Conservation (phyloP, 2,329 filamentous ascomycete species). For the Fusarium sterilihyphosum region DNA sequence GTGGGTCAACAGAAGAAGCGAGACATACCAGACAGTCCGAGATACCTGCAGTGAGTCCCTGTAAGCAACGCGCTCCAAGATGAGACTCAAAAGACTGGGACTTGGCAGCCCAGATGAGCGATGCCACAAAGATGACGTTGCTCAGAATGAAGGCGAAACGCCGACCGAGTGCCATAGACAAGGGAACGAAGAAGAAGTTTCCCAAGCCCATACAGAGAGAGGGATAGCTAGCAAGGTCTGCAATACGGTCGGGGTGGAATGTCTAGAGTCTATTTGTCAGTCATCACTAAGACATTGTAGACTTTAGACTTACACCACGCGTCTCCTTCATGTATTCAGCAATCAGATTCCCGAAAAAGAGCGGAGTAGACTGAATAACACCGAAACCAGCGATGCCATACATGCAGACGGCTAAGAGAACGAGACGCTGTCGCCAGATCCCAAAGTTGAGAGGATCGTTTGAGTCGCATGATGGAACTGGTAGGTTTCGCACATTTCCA, state of each 20-base stretch:
- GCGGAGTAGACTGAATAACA: background rate
- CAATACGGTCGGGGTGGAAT: background rate
- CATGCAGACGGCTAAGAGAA: background rate
- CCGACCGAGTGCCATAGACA: background rate
- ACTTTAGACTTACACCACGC: background rate
- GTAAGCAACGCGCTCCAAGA: background rate
- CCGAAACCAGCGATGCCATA: background rate
- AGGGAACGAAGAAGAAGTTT: background rate
- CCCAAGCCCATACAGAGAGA: background rate
- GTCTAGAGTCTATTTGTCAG: background rate
- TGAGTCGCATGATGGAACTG: background rate
- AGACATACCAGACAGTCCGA: background rate
- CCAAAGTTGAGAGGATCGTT: background rate
- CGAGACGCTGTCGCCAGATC: background rate
- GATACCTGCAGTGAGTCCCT: background rate
- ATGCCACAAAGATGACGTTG: background rate
- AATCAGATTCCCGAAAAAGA: background rate
- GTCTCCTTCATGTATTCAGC: background rate
- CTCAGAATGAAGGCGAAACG: background rate
- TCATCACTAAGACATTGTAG: fast-evolving
- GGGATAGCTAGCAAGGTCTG: background rate
- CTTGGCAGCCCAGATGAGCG: background rate
- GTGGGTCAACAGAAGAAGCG: background rate
- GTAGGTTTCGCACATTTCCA: background rate
- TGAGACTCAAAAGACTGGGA: background rate